Evolutionary conservation across 2,329 filamentous ascomycete species (phyloP).

Genomic region (Microsporum ferrugineum): DNA sequence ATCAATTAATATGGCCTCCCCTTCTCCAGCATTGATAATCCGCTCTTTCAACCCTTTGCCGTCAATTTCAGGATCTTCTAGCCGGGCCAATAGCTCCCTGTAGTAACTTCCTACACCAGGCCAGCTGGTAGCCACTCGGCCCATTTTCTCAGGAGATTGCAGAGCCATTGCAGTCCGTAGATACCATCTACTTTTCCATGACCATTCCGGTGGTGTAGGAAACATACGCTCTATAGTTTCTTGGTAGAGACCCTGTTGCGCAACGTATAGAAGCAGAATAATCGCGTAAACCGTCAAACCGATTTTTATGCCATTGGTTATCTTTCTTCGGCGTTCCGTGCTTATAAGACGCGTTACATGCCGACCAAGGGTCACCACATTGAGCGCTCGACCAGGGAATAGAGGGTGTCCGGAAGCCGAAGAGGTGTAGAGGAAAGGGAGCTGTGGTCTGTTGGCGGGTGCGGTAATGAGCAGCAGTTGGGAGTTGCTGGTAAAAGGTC

Average conservation of each 20-base stretch:
- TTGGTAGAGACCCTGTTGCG: slow-evolving; percentile 56
- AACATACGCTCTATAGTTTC: slow-evolving; percentile 64
- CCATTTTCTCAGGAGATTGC: slow-evolving; percentile 40
- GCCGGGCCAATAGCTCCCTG: slow-evolving; percentile 47
- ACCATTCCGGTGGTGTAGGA: slow-evolving; percentile 77
- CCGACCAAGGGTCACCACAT: slow-evolving; percentile 18
- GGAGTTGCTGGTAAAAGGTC: slow-evolving; percentile 49
- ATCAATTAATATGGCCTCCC: slow-evolving; percentile 43
- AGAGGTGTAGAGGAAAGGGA: slow-evolving; percentile 53
- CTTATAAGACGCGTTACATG: slow-evolving; percentile 39
- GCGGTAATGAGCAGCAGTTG: slow-evolving; percentile 40
- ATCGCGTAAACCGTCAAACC: slow-evolving; percentile 62
- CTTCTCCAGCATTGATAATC: slow-evolving; percentile 18
- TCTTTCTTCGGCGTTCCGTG: slow-evolving; percentile 56
- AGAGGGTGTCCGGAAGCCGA: slow-evolving; percentile 33
- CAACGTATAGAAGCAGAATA: slow-evolving; percentile 47
- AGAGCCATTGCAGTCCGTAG: slow-evolving; percentile 54
- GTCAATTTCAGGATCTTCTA: slow-evolving; percentile 60
- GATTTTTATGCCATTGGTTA: slow-evolving; percentile 59
- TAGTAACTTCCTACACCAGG: slow-evolving; percentile 51
- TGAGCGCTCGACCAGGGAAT: slow-evolving; percentile 11
- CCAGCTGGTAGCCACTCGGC: slow-evolving; percentile 55
- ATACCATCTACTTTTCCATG: slow-evolving; percentile 55
- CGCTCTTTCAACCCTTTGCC: slow-evolving; percentile 54
- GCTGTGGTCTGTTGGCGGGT: slow-evolving; percentile 46